Evolutionary conservation across 2,329 filamentous ascomycete genomes (phyloP).

Genomic region (Tolypocladium paradoxum): DNA sequence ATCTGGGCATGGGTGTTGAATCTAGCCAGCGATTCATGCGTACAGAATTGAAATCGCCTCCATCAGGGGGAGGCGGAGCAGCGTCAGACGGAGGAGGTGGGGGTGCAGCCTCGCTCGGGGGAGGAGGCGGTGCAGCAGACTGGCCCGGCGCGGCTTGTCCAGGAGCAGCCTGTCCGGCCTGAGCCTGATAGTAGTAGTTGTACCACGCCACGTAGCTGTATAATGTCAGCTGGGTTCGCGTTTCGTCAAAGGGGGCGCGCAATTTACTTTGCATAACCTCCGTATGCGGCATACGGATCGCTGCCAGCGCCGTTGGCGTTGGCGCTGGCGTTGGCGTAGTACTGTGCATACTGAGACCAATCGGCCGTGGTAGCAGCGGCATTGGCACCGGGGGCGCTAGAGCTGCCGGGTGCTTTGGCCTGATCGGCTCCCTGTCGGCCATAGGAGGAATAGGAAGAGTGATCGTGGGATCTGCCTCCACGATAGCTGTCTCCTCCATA

Average conservation of each 20-base stretch:
- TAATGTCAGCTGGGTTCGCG: slow-evolving; percentile 10
- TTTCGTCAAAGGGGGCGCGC: background rate
- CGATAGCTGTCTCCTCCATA: slow-evolving; percentile 18
- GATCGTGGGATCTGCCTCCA: slow-evolving; percentile 13
- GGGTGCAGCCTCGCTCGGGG: slow-evolving; percentile 48
- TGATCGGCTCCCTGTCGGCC: slow-evolving; percentile 17
- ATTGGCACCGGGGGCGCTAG: slow-evolving; percentile 18
- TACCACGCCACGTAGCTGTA: slow-evolving; percentile 57
- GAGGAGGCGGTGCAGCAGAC: slow-evolving; percentile 45
- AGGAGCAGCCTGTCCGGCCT: slow-evolving; percentile 33
- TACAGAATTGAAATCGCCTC: slow-evolving; percentile 54
- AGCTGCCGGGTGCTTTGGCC: slow-evolving; percentile 22
- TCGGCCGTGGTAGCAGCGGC: slow-evolving; percentile 13
- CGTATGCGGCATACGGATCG: slow-evolving; percentile 85
- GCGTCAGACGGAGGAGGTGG: slow-evolving; percentile 29
- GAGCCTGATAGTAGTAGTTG: slow-evolving; percentile 56
- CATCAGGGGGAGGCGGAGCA: slow-evolving; percentile 33
- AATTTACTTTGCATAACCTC: slow-evolving; percentile 68
- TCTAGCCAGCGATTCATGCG: slow-evolving; percentile 15
- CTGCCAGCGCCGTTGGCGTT: slow-evolving; percentile 22
- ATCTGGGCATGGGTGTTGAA: background rate
- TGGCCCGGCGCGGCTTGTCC: slow-evolving; percentile 35
- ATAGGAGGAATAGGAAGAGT: slow-evolving; percentile 18
- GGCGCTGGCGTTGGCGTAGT: slow-evolving; percentile 41
- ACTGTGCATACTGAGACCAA: slow-evolving; percentile 23